Base-by-base conservation (phyloP, 2,329 filamentous ascomycete genomes). In the Sarocladium strictum region DNA sequence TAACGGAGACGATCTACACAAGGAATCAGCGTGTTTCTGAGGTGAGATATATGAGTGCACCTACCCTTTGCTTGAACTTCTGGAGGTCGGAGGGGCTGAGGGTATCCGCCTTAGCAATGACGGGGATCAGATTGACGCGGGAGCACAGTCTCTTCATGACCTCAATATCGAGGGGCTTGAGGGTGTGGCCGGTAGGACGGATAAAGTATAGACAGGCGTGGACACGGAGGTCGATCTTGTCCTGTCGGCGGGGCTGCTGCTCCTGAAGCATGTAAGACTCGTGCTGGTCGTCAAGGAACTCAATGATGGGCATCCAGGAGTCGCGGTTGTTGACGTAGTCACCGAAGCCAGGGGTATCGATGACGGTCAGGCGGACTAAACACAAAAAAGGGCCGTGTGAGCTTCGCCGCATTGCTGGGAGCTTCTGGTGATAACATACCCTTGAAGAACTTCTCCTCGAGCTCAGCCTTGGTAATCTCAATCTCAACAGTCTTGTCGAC, bases 371-470 rank as follows among this genome's bases (percentile, higher is more conserved):
- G 71, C 94, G 94, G 71, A 99, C 94, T 97, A 68, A 54, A 23
- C 26, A 51, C 15, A 24, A 57, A 47, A 54, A 38, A 33, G 51
- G 53, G 24, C 32, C 54, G 14, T 43, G 58, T 65, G 59, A 64
- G 62, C 56, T 53, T 43, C 47, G 47, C 21, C 47, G 47, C 27
- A 32, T 32, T 17, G 37, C 51, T 53, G 55, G 14, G 24, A 29
- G 41, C 2, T 56, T 55, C 52, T n/a, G 47, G 53, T 56, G 26
- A 43, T 55, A 40, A 41, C 68, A 56, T 79, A 97, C 93, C 93
- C 84, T 99, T 99, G 87, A 99, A 99, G 83, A 99, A 99, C 81
- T 99, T 99, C 87, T 99, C 94, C 78, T 99, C 94, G 60, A 99
- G 80, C 80, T 99, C 94, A 57, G 94, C 94, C 84, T 99, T 99